Evolutionary conservation across 2,329 filamentous ascomycete genomes (phyloP).

Genomic region (Tolypocladium paradoxum): DNA sequence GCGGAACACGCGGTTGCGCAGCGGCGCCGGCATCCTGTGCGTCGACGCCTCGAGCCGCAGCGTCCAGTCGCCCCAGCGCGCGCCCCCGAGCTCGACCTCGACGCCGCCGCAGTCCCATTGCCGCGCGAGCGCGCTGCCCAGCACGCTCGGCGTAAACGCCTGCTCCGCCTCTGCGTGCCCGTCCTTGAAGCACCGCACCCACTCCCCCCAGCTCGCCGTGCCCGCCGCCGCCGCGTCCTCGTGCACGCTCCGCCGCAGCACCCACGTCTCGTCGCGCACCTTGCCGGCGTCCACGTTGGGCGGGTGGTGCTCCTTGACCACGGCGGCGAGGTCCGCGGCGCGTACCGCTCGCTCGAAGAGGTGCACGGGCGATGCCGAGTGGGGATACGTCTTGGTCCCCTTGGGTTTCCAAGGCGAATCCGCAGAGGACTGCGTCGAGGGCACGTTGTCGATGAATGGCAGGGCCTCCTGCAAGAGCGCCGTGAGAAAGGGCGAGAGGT

Average conservation of each 20-base stretch:
- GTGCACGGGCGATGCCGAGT: conserved; percentile 40
- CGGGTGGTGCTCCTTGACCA: conserved; percentile 23
- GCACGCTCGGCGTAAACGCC: conserved; percentile 27
- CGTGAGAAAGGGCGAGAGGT: conserved; percentile 39
- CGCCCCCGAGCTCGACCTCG: conserved; percentile 24
- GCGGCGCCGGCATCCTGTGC: conserved; percentile 49
- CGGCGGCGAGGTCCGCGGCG: conserved; percentile 28
- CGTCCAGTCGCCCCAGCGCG: conserved; percentile 35
- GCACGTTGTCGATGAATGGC: conserved; percentile 45
- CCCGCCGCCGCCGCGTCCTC: conserved; percentile 35
- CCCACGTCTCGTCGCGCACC: conserved; percentile 45
- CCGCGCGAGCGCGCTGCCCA: conserved; percentile 23
- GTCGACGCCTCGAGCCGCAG: conserved; percentile 52
- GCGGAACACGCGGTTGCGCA: conserved; percentile 56
- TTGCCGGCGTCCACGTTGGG: conserved; percentile 10
- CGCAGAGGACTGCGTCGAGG: conserved; percentile 21
- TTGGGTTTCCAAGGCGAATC: conserved; percentile 36
- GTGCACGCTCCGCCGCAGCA: conserved; percentile 52
- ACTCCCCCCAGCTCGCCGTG: conserved; percentile 55
- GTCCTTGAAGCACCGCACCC: conserved; percentile 46
- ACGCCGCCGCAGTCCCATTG: conserved; percentile 35
- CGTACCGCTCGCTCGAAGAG: conserved; percentile 40
- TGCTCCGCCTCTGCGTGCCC: conserved; percentile 29
- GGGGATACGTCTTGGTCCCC: conserved; percentile 34
- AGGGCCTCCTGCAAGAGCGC: conserved; percentile 46